A percentile compares a stretch with the other conserved stretches of the same genome.
phyloP scores from a whole-genome alignment of 805 yeast genomes.

The Hanseniaspora nectarophila region DNA sequence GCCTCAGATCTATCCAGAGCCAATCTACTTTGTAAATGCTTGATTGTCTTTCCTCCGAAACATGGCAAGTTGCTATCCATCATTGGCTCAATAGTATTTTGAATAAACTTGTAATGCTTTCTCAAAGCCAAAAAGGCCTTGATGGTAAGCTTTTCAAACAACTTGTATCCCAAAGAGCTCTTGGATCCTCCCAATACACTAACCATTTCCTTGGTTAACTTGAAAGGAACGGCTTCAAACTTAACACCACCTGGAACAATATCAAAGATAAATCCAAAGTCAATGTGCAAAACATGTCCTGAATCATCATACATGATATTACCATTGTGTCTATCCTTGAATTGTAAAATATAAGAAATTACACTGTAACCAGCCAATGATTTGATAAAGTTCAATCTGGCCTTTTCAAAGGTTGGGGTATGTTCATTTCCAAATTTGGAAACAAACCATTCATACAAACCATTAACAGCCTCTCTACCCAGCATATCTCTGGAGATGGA shows the following conservation, averaged over 20 bases:
- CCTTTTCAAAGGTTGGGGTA: slow-evolving; percentile 77
- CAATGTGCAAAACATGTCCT: slow-evolving; percentile 92
- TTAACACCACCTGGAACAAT: slow-evolving; percentile 98
- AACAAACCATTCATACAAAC: slow-evolving; percentile 80
- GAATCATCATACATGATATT: slow-evolving; percentile 91
- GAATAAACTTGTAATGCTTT: slow-evolving; percentile 74
- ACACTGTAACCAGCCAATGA: slow-evolving; percentile 91
- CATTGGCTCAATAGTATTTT: slow-evolving; percentile 84
- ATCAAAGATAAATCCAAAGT: slow-evolving; percentile 96
- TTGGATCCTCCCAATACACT: slow-evolving; percentile 87
- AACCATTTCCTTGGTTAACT: slow-evolving; percentile 91
- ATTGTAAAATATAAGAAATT: slow-evolving; percentile 78
- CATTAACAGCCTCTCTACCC: slow-evolving; percentile 97
- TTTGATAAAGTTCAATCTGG: slow-evolving; percentile 83
- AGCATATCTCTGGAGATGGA: slow-evolving; percentile 94
- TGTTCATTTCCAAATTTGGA: slow-evolving; percentile 93
- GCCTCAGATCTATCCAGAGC: slow-evolving; percentile 68
- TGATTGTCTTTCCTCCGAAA: slow-evolving; percentile 72
- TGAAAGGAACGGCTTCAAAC: slow-evolving; percentile 97
- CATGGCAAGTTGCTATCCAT: slow-evolving; percentile 91
- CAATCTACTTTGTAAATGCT: slow-evolving; percentile 63
- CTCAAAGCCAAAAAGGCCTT: slow-evolving; percentile 83
- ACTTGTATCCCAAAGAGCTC: slow-evolving; percentile 71
- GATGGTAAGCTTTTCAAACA: slow-evolving; percentile 93
- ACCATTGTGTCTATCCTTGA: slow-evolving; percentile 97